Evolutionary conservation across 139 green algal genomes (phyloP).

Genomic region (Asterochloris erici): DNA sequence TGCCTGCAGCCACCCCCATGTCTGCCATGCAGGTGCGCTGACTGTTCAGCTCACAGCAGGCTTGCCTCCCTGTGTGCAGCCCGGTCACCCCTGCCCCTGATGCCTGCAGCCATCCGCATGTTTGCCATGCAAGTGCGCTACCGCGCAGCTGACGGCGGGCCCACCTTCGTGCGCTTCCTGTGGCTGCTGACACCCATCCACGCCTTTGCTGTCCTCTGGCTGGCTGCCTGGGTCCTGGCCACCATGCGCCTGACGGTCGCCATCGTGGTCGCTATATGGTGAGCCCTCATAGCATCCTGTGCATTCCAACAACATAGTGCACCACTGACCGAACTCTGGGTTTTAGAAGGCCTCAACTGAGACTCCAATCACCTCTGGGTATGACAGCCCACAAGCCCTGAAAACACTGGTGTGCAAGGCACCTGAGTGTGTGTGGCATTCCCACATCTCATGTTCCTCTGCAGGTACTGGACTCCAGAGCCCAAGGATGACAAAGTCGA

Average conservation of each 20-base stretch:
- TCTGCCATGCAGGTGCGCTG: conserved; percentile 5
- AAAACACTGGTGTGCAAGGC: too few relatives aligned
- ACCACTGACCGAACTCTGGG: too few relatives aligned
- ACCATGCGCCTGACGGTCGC: conserved; percentile 2
- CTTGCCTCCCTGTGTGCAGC: background rate
- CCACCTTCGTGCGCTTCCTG: background rate
- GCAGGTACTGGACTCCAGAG: conserved; percentile 19
- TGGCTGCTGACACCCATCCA: conserved; percentile 9
- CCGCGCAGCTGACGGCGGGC: background rate
- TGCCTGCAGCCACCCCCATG: background rate
- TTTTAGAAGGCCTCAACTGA: background rate
- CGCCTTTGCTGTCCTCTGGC: conserved; percentile 12
- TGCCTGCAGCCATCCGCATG: background rate
- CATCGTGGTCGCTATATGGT: conserved; percentile 13
- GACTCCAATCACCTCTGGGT: too few relatives aligned
- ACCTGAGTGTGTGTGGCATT: too few relatives aligned
- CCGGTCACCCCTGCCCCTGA: background rate
- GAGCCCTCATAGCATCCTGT: background rate
- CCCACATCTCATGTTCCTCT: background rate
- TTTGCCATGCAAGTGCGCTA: background rate
- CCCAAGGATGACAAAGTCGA: conserved; percentile 13
- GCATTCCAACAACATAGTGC: background rate
- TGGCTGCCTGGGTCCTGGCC: conserved; percentile 4
- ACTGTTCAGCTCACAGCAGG: background rate
- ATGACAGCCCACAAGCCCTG: too few relatives aligned